Evolutionary conservation across 2,329 filamentous ascomycete species (phyloP).

Genomic region (Aspergillus piperis): DNA sequence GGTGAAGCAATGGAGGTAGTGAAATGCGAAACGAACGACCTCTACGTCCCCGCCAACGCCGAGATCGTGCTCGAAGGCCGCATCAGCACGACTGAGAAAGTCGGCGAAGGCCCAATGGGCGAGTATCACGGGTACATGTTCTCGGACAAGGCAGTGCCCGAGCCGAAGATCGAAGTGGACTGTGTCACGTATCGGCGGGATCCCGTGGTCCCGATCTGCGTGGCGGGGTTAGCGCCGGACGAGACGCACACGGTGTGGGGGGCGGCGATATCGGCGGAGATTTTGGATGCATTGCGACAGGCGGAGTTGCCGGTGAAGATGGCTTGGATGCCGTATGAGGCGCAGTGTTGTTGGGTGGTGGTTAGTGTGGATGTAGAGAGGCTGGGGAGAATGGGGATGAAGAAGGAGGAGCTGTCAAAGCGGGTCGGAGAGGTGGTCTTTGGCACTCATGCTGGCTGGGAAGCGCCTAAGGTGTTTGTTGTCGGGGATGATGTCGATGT

Average conservation of each 20-base stretch:
- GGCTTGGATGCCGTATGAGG: slow-evolving; percentile 22
- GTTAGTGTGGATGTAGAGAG: not conserved
- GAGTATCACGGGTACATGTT: slow-evolving; percentile 26
- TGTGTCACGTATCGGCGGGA: slow-evolving; percentile 20
- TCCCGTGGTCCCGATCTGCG: slow-evolving; percentile 20
- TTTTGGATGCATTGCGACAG: slow-evolving; percentile 19
- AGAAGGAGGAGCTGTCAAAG: not conserved
- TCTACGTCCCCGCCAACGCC: slow-evolving; percentile 22
- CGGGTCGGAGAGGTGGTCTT: not conserved
- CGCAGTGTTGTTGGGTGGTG: not conserved
- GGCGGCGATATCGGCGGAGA: slow-evolving; percentile 19
- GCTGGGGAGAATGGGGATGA: not conserved
- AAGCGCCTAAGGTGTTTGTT: not conserved
- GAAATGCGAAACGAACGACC: slow-evolving; percentile 26
- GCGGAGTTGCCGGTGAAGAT: slow-evolving; percentile 21
- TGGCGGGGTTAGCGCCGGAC: slow-evolving; percentile 19
- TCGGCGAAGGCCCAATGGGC: slow-evolving; percentile 23
- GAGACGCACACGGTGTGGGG: slow-evolving; percentile 26
- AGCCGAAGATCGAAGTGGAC: slow-evolving; percentile 23
- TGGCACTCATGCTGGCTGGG: not conserved
- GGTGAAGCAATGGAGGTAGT: not conserved
- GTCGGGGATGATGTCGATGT: slow-evolving; percentile 2
- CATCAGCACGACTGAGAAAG: slow-evolving; percentile 19
- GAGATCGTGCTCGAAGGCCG: slow-evolving; percentile 25
- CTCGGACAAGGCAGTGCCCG: slow-evolving; percentile 11